These are phyloP conservation scores for Nematocida major DNA, from an alignment of 371 early-diverging fungal species.

Conservation along the genomic window DNA sequence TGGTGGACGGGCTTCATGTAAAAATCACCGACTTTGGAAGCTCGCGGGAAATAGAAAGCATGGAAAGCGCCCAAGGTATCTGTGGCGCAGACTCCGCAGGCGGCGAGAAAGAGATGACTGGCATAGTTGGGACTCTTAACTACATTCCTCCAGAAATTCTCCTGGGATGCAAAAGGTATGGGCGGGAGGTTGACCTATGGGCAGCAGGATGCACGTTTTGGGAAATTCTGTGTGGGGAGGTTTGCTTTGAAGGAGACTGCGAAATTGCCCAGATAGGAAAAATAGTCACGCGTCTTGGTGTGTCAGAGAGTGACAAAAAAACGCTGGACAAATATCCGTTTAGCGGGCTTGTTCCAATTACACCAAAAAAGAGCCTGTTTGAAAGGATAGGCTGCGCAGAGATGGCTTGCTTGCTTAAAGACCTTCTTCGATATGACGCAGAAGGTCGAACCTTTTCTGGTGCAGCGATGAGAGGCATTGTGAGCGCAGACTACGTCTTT, in stretches of 20 bases:
- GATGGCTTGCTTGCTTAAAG: no score
- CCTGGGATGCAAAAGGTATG: constrained; percentile 80
- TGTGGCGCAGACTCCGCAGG: constrained; percentile 39
- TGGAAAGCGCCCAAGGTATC: not conserved
- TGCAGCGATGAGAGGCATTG: no score
- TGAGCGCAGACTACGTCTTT: no score
- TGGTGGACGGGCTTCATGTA: constrained; percentile 73
- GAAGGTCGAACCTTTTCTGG: no score
- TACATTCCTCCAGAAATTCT: constrained; percentile 93
- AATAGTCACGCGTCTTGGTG: constrained; percentile 94
- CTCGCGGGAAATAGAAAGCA: constrained; percentile 52
- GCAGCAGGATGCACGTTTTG: constrained; percentile 95
- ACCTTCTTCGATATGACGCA: no score
- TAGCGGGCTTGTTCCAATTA: not conserved
- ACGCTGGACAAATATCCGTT: constrained; percentile 7
- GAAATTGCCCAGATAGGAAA: constrained; percentile 96
- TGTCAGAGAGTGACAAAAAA: constrained; percentile 72
- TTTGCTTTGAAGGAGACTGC: constrained; percentile 91
- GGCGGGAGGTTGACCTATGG: constrained; percentile 88
- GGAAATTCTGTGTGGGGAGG: constrained; percentile 83
- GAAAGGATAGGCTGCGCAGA: no score
- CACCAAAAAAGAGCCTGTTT: not conserved
- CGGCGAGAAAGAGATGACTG: constrained; percentile 71
- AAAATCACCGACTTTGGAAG: constrained; percentile 97
- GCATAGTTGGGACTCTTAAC: constrained; percentile 91